A percentile compares a stretch with the other conserved stretches of the same genome.
Evolutionary conservation across 1,284 basidiomycete genomes (phyloP).

Genomic region (Anthracocystis panici-leucophaei): DNA sequence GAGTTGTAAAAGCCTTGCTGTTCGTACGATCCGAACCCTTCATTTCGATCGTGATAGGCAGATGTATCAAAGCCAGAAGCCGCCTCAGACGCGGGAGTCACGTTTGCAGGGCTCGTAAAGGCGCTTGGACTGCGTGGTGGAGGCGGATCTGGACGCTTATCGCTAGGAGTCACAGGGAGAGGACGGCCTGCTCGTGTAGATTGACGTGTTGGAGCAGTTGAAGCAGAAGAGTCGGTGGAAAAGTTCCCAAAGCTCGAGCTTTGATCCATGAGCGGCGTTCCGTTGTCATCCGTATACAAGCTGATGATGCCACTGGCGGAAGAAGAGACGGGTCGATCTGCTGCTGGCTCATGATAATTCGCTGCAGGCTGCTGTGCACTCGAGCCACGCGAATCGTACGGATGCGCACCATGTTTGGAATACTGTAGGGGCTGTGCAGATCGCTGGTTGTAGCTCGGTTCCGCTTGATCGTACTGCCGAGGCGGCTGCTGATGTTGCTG

Average conservation of each 20-base stretch:
- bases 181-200: constrained; percentile 35
- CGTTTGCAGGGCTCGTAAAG: not conserved
- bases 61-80: constrained; percentile 15
- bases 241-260: constrained; percentile 11
- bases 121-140: constrained; percentile 13
- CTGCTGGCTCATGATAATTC: constrained; percentile 3
- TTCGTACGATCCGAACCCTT: constrained; percentile 5
- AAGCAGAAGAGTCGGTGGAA: constrained; percentile 6
- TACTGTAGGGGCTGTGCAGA: constrained; percentile 11
- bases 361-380: not conserved
- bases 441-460: constrained; percentile 1
- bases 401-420: constrained; percentile 7
- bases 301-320: constrained; percentile 58
- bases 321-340: constrained; percentile 37
- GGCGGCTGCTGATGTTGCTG: constrained; percentile 5
- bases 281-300: constrained; percentile 43
- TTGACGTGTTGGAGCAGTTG: constrained; percentile 9
- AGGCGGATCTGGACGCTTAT: constrained; percentile 8
- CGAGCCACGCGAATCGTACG: not conserved
- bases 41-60: constrained; percentile 6
- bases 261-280: constrained; percentile 21
- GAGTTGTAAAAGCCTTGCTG: constrained; percentile 36
- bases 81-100: not conserved
- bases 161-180: constrained; percentile 30
- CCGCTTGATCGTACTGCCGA: constrained; percentile 6